Base-by-base conservation (phyloP, 148 eudicot genomes). In the Cornus suecica region DNA sequence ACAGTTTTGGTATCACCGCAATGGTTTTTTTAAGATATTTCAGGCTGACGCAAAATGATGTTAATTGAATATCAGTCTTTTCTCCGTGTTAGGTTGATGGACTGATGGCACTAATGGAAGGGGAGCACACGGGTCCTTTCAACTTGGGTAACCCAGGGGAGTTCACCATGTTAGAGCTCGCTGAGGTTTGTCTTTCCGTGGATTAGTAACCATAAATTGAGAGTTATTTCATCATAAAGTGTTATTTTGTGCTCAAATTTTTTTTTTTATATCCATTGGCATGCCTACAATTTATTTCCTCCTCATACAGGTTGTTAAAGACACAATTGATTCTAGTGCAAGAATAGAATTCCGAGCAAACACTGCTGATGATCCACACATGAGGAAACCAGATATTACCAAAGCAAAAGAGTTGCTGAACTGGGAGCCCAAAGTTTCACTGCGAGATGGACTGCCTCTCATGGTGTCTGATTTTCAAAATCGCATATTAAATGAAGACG, bases 71-170 rank as follows among this genome's bases (percentile, higher is more conserved):
- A 42, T 48, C 0, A 75, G 66, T n/a, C 51, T 69, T 77, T 9
- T 69, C 70, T 56, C 54, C 14, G 56, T 77, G 24, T 52, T 82
- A 92, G 97, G 97, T 92, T 71, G 86, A 90, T 66, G 97, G 97
- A 83, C 77, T 92, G 71, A 76, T 89, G 88, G 90, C 95, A n/a
- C 70, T 92, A 68, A 92, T 92, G 97, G 97, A 92, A 84, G 83
- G 97, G 27, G 97, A 92, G 84, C 97, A 92, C 68, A 76, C 89
- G 34, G 97, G 95, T 65, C 97, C 97, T 23, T 92, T 92, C 68
- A 92, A 92, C 78, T 83, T 92, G 83, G 97, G 97, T 61, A 92
- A 92, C 74, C 97, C 97, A 16, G 95, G 97, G 77, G 97, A 92
- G 73, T 92, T 92, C 76, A 92, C 97, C 80, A 92, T 92, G 97